Conservation (phyloP, 2,329 filamentous ascomycete genomes). For the Fusarium multiceps region DNA sequence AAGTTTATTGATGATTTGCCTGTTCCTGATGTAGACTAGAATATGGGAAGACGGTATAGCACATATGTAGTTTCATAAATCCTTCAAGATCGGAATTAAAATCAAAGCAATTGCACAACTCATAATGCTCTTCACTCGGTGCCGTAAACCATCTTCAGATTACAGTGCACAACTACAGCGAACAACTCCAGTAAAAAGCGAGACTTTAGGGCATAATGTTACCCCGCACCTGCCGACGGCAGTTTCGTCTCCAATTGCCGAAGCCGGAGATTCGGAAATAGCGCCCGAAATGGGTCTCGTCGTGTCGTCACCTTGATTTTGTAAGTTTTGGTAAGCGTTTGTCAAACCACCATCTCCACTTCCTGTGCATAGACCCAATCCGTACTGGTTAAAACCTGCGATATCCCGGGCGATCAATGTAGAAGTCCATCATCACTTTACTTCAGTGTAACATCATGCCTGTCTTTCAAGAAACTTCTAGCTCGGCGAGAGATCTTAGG, state of each 20-base stretch:
- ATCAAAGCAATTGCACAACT: accelerated
- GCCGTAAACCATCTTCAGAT: background rate
- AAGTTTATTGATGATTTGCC: slow-evolving; percentile 18
- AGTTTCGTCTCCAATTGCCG: slow-evolving; percentile 1
- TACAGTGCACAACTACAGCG: background rate
- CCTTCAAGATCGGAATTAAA: accelerated
- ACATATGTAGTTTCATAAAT: accelerated
- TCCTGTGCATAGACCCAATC: background rate
- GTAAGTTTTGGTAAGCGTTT: slow-evolving; percentile 10
- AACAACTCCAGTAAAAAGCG: background rate
- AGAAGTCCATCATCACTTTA: background rate
- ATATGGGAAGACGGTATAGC: accelerated
- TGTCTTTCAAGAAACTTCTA: slow-evolving; percentile 22
- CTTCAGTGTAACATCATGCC: background rate
- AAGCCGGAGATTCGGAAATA: slow-evolving; percentile 12
- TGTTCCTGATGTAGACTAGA: slow-evolving; percentile 19
- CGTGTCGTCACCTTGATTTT: background rate
- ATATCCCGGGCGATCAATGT: background rate
- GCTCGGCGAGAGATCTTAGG: slow-evolving; percentile 1
- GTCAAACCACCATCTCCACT: background rate
- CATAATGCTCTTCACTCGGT: background rate
- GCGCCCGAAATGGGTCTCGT: background rate
- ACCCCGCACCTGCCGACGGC: background rate
- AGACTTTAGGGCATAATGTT: background rate
- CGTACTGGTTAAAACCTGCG: background rate